phyloP scores from a whole-genome alignment of 1,284 basidiomycete species.

The Ustilago xerochloae region DNA sequence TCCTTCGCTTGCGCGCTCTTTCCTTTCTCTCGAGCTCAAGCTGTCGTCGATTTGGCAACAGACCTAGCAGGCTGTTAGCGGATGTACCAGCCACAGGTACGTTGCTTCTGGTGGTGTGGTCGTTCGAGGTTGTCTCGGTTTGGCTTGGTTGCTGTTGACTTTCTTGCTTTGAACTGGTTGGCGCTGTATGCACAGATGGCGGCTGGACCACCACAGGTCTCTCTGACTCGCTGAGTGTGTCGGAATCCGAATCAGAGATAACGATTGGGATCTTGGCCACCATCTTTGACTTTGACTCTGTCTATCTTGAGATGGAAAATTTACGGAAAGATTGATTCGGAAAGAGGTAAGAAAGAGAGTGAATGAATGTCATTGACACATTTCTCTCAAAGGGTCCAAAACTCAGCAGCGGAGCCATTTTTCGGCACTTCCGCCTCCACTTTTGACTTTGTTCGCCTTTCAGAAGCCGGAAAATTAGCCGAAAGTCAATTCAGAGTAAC shows the following conservation, averaged over 20 bases:
- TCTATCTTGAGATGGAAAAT: background rate
- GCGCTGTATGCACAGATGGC: background rate
- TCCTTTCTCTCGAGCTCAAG: slow-evolving; percentile 57
- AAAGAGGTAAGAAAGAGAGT: background rate
- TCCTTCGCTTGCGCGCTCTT: slow-evolving; percentile 42
- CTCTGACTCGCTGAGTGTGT: slow-evolving; percentile 47
- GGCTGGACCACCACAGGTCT: slow-evolving; percentile 4
- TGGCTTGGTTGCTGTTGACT: background rate
- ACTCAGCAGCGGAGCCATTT: background rate
- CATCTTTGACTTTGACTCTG: slow-evolving; percentile 4
- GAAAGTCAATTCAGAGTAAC: too few relatives aligned
- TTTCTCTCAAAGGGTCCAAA: slow-evolving; percentile 2
- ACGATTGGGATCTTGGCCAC: slow-evolving; percentile 22
- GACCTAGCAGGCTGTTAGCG: background rate
- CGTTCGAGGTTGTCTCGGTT: too few relatives aligned
- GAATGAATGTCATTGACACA: background rate
- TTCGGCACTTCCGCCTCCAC: slow-evolving; percentile 4
- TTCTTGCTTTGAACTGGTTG: background rate
- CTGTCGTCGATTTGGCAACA: slow-evolving; percentile 53
- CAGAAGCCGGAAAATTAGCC: slow-evolving; percentile 7
- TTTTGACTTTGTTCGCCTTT: background rate
- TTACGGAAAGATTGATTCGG: background rate
- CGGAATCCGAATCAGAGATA: slow-evolving; percentile 47
- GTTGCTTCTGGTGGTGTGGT: too few relatives aligned
- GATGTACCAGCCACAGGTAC: background rate